Evolutionary conservation across 768 basidiomycete genomes (phyloP), one percentile per base, ranked within the genome.

Genomic region (Tulasnella sp.): DNA sequence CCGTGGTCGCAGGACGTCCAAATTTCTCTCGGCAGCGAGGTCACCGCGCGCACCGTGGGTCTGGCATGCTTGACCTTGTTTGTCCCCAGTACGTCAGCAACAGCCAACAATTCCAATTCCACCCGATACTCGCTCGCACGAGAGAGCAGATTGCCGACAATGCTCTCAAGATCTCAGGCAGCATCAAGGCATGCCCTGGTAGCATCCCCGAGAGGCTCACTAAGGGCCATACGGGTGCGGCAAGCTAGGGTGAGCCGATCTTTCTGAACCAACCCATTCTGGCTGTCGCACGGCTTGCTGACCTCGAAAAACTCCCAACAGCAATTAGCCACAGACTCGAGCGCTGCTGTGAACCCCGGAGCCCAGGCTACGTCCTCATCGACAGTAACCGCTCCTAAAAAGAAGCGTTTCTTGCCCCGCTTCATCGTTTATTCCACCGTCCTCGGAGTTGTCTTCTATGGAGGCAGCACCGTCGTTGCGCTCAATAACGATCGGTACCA

Each of bases 401-500:
- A 88, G 83, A 89, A 85, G 79, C 83, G 85, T 72, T 78, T 90
- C 75, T 84, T 93, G 70, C 88, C 90, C 77, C 87, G 85, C 74
- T 84, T 94, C 74, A 83, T 96, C 42, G 86, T 91, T 84, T 90
- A 92, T 75, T 91, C 93, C 20, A 85, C 91, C 61, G 87, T 89
- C 13, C 87, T 90, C 29, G 89, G 90, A 23, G 89, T 91, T 71
- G 90, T 91, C 23, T 95, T 95, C 86, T 97, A 96, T 87, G 85
- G 91, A 78, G 90, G 91, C 73, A 94, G 94, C 84, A 89, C 91
- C 11, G 92, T 93, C 84, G 85, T 90, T 78, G 90, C 94, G 29
- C 92, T 92, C 86, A 88, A 92, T 81, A 91, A 89, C 84, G 91
- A 91, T 81, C 83, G 86, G 2, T 98, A 96, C 86, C 91, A 93